Evolutionary conservation across 805 yeast genomes (phyloP).

Genomic region (Candida sithepensis): DNA sequence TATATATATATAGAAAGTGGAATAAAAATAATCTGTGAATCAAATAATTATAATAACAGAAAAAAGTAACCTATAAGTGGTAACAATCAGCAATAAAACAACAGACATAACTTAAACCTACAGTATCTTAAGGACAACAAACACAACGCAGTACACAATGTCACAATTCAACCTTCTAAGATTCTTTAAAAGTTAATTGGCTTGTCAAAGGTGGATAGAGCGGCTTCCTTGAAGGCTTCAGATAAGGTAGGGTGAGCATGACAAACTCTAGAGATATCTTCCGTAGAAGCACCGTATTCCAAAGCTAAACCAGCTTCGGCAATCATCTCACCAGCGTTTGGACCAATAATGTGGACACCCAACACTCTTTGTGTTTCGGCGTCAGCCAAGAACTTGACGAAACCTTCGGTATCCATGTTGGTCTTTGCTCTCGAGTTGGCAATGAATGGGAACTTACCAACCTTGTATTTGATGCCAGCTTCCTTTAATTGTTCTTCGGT

Average conservation of each 20-base stretch:
- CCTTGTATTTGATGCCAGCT: constrained; percentile 85
- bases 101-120: neutral
- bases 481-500: constrained; percentile 92
- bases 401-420: constrained; percentile 94
- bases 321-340: constrained; percentile 99
- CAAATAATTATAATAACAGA: neutral
- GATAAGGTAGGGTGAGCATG: constrained; percentile 98
- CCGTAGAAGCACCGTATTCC: constrained; percentile 98
- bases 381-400: constrained; percentile 93
- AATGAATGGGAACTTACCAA: constrained; percentile 97
- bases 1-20: neutral
- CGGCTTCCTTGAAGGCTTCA: constrained; percentile 98
- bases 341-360: constrained; percentile 96
- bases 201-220: constrained; percentile 85
- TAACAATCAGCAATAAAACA: neutral
- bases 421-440: constrained; percentile 99
- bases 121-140: neutral
- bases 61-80: neutral
- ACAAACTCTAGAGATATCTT: constrained; percentile 95
- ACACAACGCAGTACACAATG: neutral
- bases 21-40: neutral
- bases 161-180: neutral
- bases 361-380: constrained; percentile 95
- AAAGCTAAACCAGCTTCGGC: constrained; percentile 97
- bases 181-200: constrained; percentile 72